These are phyloP conservation scores for Handroanthus guayacan DNA, from an alignment of 257 asterid species.

Conservation along the genomic window DNA sequence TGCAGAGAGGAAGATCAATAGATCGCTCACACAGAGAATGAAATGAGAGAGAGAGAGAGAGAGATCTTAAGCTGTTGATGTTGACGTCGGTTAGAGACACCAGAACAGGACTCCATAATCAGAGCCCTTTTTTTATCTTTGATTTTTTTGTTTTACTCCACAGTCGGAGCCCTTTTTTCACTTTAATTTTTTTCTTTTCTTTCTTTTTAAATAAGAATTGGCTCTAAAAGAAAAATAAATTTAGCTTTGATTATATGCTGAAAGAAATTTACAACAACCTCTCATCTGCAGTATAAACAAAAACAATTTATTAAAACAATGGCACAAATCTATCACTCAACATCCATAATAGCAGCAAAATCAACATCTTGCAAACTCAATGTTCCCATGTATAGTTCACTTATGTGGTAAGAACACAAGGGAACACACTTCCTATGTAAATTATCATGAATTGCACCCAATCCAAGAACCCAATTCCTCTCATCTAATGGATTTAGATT, in stretches of 20 bases:
- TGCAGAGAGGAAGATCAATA: constrained; percentile 41
- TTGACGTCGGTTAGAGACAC: constrained; percentile 27
- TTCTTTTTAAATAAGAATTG: background rate
- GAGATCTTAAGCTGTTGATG: constrained; percentile 23
- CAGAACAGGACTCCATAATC: constrained; percentile 22
- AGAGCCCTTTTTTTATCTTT: background rate
- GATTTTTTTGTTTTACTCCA: background rate
- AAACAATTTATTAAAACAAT: background rate
- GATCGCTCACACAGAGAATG: constrained; percentile 44
- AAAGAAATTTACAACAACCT: constrained; percentile 1
- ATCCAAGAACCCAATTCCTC: constrained; percentile 48
- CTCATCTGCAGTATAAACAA: background rate
- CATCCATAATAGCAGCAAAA: constrained; percentile 56
- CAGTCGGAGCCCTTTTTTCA: no score
- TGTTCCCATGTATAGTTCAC: constrained; percentile 84
- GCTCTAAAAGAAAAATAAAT: background rate
- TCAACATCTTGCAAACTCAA: constrained; percentile 78
- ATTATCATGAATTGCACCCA: constrained; percentile 67
- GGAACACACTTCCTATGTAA: constrained; percentile 76
- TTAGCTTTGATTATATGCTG: background rate
- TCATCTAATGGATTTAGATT: constrained; percentile 38
- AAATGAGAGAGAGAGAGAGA: constrained; percentile 33
- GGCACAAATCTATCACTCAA: constrained; percentile 39
- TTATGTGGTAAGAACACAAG: constrained; percentile 64
- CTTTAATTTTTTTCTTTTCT: background rate